A percentile compares a stretch with the other conserved stretches of the same genome.
Conservation (phyloP, 1,284 basidiomycete genomes). For the Takashimella tepidaria region DNA sequence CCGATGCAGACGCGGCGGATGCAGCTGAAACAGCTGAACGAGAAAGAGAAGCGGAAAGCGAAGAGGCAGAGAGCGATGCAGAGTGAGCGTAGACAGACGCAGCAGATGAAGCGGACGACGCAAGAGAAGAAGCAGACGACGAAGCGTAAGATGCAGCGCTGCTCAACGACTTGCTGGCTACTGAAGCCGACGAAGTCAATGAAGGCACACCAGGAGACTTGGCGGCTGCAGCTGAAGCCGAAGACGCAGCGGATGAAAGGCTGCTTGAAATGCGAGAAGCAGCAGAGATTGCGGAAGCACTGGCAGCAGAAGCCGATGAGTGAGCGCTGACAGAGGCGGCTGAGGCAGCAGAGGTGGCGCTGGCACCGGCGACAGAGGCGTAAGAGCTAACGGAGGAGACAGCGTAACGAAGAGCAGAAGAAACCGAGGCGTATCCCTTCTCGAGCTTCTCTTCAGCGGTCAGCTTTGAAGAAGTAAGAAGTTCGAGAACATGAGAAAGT, state of each 20-base stretch:
- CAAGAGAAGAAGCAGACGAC: conserved; percentile 38
- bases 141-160: conserved; percentile 44
- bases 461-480: conserved; percentile 38
- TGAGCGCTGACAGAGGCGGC: conserved; percentile 13
- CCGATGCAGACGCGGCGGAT: conserved; percentile 32
- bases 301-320: conserved; percentile 21
- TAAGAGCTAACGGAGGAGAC: conserved; percentile 33
- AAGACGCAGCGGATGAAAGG: conserved; percentile 37
- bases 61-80: conserved; percentile 30
- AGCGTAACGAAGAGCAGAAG: conserved; percentile 29
- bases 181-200: conserved; percentile 32
- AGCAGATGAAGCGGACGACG: conserved; percentile 35
- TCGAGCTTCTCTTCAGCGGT: conserved; percentile 47
- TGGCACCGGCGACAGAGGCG: conserved; percentile 26
- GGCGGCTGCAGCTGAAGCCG: conserved; percentile 30
- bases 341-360: conserved; percentile 35
- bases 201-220: conserved; percentile 35
- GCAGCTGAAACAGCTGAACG: conserved; percentile 31
- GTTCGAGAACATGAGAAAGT: conserved; percentile 46
- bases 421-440: conserved; percentile 39
- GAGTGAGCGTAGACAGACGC: conserved; percentile 51
- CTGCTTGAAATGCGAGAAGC: conserved; percentile 36
- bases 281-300: conserved; percentile 16
- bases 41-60: conserved; percentile 23
- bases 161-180: conserved; percentile 39